Base-by-base conservation (phyloP, 257 asterid genomes). In the Pogostemon cablin region DNA sequence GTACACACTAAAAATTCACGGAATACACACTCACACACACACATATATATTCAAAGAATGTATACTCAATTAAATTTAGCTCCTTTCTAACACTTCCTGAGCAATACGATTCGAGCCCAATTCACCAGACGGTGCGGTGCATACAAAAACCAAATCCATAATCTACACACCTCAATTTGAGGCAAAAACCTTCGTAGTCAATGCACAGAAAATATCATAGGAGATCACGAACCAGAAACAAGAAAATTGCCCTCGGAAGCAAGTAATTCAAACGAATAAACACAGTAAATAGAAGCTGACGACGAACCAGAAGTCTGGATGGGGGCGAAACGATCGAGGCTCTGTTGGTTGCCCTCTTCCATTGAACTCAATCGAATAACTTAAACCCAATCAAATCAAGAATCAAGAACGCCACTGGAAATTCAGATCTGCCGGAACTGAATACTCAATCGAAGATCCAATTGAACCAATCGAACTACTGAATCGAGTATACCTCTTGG, bases 311-410 rank as follows among this genome's bases (percentile, higher is more conserved):
- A 69, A 68, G 90, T 69, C 25, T 88, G 79, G 79, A 82, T 76
- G 62, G 93, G 81, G 67, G 86, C 87, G 67, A 90, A 86, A 71
- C 85, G 88, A 78, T 90, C 93, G 78, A 81, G 76, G 79, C 79
- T 81, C 68, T 82, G 86, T 15, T 83, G 85, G 68, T 81, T 83
- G 20, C 79, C 76, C 71, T 88, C 96, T 77, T 86, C 97, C 97
- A 90, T 90, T 17, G 70, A 78, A 62, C 70, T 71, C 78, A 68
- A 68, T 40, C 65, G 53, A 81, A 65, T 74, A 2, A 73, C 77
- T 72, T 66, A 43, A 46, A 71, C 50, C 80, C 64, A 77, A 79
- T 75, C 72, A 56, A 82, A 82, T 43, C 62, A 73, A 44, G 47
- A 74, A 35, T 61, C 54, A 50, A 37, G 62, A 60, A 42, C 55